Conservation (phyloP, 164 flowering plant species). For the Piper longum region DNA sequence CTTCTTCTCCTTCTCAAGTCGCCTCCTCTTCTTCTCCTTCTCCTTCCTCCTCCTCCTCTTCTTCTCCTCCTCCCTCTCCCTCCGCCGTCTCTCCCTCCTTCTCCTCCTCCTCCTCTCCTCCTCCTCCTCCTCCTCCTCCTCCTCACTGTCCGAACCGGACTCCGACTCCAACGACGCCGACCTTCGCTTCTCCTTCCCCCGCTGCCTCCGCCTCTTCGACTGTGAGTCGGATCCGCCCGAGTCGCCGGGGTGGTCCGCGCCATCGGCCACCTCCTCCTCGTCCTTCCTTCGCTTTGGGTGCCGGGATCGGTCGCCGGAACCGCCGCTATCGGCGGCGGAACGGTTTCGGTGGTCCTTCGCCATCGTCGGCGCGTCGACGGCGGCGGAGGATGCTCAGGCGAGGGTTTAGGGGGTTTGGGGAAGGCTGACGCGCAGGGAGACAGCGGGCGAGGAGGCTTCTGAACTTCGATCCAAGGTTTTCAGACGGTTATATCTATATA, state of each 20-base stretch:
- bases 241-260: background rate
- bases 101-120: conserved; percentile 13
- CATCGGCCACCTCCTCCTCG: background rate
- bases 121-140: conserved; percentile 8
- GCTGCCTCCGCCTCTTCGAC: conserved; percentile 1
- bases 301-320: background rate
- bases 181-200: background rate
- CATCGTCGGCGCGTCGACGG: background rate
- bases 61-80: conserved; percentile 12
- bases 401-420: background rate
- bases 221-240: conserved; percentile 3
- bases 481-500: no score
- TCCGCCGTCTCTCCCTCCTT: conserved; percentile 19
- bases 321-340: background rate
- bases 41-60: conserved; percentile 11
- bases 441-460: no score
- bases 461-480: no score
- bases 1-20: conserved; percentile 21
- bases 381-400: background rate
- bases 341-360: background rate
- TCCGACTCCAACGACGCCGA: conserved; percentile 1
- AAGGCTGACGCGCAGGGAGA: no score
- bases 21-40: conserved; percentile 15
- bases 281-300: conserved; percentile 18
- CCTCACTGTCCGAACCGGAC: conserved; percentile 2